phyloP scores from a whole-genome alignment of 2,329 filamentous ascomycete genomes.

The Colletotrichum endophyticum region DNA sequence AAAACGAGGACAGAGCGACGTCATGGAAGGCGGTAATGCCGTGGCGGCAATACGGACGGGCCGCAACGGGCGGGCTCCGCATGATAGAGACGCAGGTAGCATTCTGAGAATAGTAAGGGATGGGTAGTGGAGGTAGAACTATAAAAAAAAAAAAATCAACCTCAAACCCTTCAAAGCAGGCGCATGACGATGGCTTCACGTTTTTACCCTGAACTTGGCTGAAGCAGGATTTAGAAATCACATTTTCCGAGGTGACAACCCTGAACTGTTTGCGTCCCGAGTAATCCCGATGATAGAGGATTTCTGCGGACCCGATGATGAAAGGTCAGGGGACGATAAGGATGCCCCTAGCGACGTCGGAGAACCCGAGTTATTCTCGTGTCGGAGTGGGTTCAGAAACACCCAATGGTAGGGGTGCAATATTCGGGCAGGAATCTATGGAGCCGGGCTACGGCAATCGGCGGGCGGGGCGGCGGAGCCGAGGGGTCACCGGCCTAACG shows the following conservation, averaged over 20 bases:
- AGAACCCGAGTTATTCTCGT: conserved; percentile 13
- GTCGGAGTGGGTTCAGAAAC: not conserved
- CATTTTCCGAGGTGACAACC: not conserved
- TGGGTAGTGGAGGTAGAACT: not conserved
- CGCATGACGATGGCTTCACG: conserved; percentile 19
- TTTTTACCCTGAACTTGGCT: not conserved
- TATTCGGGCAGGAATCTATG: not conserved
- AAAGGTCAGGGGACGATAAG: not conserved
- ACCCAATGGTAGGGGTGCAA: not conserved
- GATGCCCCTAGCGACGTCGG: not conserved
- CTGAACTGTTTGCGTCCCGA: not conserved
- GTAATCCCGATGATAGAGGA: conserved; percentile 1
- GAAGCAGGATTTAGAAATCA: not conserved
- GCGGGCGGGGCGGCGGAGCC: conserved; percentile 3
- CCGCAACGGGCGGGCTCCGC: not conserved
- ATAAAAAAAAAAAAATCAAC: not conserved
- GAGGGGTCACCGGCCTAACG: conserved; percentile 5
- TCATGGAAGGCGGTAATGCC: not conserved
- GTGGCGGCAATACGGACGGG: not conserved
- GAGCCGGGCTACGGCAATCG: conserved; percentile 12
- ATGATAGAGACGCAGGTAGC: conserved; percentile 1
- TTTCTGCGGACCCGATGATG: not conserved
- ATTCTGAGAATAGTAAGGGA: not conserved
- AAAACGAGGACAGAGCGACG: conserved; percentile 7
- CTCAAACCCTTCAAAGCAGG: not conserved